Conservation (phyloP, 2,329 filamentous ascomycete genomes). For the Neobulgaria alba region DNA sequence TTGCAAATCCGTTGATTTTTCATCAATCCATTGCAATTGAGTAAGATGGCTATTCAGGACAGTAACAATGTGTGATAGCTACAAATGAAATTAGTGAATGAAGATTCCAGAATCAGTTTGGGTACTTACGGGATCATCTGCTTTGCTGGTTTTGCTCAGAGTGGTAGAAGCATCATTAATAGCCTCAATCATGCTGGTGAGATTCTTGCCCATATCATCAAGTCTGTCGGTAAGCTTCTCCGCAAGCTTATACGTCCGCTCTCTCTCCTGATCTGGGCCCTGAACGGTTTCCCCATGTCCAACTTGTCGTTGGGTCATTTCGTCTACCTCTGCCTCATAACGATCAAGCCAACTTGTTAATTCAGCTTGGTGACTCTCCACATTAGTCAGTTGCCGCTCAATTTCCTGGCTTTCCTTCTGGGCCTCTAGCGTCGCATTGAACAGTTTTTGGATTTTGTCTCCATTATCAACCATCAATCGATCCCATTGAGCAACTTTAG, state of each 20-base stretch:
- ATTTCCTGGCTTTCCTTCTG: slow-evolving; percentile 90
- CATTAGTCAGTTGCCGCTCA: slow-evolving; percentile 78
- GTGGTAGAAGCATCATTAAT: slow-evolving; percentile 90
- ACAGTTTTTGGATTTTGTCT: slow-evolving; percentile 89
- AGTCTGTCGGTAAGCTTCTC: slow-evolving; percentile 87
- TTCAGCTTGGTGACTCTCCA: slow-evolving; percentile 91
- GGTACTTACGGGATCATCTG: slow-evolving; percentile 71
- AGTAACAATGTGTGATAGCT: slow-evolving; percentile 91
- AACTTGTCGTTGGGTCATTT: slow-evolving; percentile 73
- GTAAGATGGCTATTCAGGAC: slow-evolving; percentile 89
- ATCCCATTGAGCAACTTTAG: slow-evolving; percentile 81
- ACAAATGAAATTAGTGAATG: slow-evolving; percentile 11
- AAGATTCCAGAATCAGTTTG: not conserved
- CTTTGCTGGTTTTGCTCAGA: slow-evolving; percentile 80
- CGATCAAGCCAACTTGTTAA: slow-evolving; percentile 79
- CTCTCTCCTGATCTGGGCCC: slow-evolving; percentile 89
- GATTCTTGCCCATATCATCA: slow-evolving; percentile 87
- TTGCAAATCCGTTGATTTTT: slow-evolving; percentile 71
- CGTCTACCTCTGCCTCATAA: slow-evolving; percentile 87
- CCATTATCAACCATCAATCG: slow-evolving; percentile 86
- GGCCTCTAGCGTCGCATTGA: slow-evolving; percentile 84
- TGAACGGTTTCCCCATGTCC: slow-evolving; percentile 68
- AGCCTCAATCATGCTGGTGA: slow-evolving; percentile 95
- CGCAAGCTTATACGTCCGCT: slow-evolving; percentile 91
- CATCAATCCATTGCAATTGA: slow-evolving; percentile 89